These are phyloP conservation scores for Aureobasidium pullulans DNA, from an alignment of 2,329 filamentous ascomycete genomes.

Conservation along the genomic window DNA sequence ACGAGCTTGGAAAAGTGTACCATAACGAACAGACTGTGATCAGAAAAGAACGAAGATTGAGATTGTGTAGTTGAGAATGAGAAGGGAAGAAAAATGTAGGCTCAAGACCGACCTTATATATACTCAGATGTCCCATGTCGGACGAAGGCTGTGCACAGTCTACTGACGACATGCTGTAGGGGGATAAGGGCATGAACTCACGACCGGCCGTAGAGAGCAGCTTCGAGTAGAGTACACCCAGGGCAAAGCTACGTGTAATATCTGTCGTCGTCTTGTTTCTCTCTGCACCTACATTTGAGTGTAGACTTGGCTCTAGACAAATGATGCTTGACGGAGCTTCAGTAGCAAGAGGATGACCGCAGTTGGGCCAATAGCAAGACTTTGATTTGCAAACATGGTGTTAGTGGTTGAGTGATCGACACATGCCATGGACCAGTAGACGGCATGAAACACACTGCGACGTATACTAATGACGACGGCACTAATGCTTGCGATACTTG, in stretches of 20 bases:
- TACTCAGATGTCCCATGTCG: neutral
- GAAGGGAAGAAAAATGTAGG: neutral
- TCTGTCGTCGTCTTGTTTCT: too few relatives aligned
- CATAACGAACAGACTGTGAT: neutral
- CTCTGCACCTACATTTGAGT: too few relatives aligned
- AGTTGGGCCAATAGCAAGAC: neutral
- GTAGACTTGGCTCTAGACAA: neutral
- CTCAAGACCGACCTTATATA: neutral
- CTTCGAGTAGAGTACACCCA: too few relatives aligned
- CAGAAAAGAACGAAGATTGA: neutral
- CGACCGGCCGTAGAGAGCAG: too few relatives aligned
- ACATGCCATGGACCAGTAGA: neutral
- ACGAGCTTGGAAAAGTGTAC: neutral
- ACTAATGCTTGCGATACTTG: neutral
- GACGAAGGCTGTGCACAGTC: too few relatives aligned
- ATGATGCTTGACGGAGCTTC: neutral
- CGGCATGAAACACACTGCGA: neutral
- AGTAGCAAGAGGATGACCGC: neutral
- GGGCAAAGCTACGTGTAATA: too few relatives aligned
- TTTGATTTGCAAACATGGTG: neutral
- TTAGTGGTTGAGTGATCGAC: neutral
- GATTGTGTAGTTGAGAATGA: neutral
- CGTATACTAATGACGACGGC: neutral
- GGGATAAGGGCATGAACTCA: too few relatives aligned
- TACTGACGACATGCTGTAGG: too few relatives aligned